Conservation (phyloP, 805 yeast genomes). For the Lipomyces oligophaga region DNA sequence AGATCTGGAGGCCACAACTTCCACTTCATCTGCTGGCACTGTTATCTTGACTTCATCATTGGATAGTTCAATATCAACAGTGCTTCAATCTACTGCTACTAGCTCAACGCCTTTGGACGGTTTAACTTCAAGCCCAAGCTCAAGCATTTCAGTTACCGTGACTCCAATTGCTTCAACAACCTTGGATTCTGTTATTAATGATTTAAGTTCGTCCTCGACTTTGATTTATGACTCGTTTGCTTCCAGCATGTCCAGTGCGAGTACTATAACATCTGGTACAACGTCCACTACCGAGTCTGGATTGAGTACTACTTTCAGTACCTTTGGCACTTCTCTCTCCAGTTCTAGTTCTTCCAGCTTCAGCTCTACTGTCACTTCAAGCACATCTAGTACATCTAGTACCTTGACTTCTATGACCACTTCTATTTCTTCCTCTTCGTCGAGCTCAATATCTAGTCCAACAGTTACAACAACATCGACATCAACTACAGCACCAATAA, state of each 20-base stretch:
- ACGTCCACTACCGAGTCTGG: too few relatives aligned
- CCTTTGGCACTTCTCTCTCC: too few relatives aligned
- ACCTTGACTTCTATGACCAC: conserved; percentile 14
- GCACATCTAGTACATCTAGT: conserved; percentile 1
- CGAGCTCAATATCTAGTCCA: conserved; percentile 27
- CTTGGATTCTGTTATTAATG: too few relatives aligned
- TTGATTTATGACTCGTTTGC: conserved; percentile 18
- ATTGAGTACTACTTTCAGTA: too few relatives aligned
- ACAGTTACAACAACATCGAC: conserved; percentile 21
- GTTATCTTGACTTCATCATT: neutral
- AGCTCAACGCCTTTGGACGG: conserved; percentile 5
- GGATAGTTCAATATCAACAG: neutral
- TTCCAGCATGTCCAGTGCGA: conserved; percentile 33
- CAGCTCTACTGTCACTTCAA: conserved; percentile 5
- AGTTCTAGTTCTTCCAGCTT: conserved; percentile 1
- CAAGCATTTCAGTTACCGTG: too few relatives aligned
- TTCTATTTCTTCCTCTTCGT: conserved; percentile 9
- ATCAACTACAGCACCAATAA: conserved; percentile 7
- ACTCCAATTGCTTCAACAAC: conserved; percentile 29
- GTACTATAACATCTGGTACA: too few relatives aligned
- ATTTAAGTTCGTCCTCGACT: conserved; percentile 2
- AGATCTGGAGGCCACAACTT: neutral
- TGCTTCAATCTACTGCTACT: neutral
- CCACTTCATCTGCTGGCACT: neutral
- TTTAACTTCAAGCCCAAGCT: too few relatives aligned